phyloP scores from a whole-genome alignment of 2,329 filamentous ascomycete species.

The Fusarium coicis region DNA sequence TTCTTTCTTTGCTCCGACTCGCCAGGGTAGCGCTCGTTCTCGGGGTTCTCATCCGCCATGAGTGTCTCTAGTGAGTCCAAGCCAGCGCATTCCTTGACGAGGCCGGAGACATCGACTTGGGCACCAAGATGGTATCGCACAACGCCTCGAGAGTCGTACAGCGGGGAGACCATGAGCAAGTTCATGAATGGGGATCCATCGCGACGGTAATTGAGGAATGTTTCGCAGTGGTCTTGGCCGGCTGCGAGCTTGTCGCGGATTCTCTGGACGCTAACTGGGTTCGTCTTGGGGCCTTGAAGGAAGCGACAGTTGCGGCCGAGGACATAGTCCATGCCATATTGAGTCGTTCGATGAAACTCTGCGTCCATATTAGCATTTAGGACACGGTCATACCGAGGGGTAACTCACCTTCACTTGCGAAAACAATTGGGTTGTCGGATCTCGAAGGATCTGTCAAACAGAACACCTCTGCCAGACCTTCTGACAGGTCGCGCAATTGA shows the following conservation, averaged over 20 bases:
- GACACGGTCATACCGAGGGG: accelerated
- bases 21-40: constrained; percentile 39
- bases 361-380: background rate
- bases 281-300: constrained; percentile 79
- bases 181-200: constrained; percentile 84
- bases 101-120: constrained; percentile 76
- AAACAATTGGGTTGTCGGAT: constrained; percentile 79
- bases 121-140: constrained; percentile 77
- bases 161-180: constrained; percentile 76
- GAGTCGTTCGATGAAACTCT: constrained; percentile 80
- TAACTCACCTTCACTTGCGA: constrained; percentile 75
- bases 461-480: constrained; percentile 81
- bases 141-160: constrained; percentile 73
- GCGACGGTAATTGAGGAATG: constrained; percentile 81
- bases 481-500: constrained; percentile 74
- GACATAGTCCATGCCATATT: constrained; percentile 78
- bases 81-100: constrained; percentile 73
- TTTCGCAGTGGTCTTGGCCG: constrained; percentile 77
- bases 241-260: constrained; percentile 69
- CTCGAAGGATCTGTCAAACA: constrained; percentile 80
- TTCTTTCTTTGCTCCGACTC: constrained; percentile 8
- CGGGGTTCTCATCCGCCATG: constrained; percentile 44
- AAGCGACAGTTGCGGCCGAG: constrained; percentile 83
- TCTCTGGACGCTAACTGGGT: constrained; percentile 68
- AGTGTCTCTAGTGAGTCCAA: constrained; percentile 70